Evolutionary conservation across 2,329 filamentous ascomycete species (phyloP).

Genomic region (Westerdykella aurantiaca): DNA sequence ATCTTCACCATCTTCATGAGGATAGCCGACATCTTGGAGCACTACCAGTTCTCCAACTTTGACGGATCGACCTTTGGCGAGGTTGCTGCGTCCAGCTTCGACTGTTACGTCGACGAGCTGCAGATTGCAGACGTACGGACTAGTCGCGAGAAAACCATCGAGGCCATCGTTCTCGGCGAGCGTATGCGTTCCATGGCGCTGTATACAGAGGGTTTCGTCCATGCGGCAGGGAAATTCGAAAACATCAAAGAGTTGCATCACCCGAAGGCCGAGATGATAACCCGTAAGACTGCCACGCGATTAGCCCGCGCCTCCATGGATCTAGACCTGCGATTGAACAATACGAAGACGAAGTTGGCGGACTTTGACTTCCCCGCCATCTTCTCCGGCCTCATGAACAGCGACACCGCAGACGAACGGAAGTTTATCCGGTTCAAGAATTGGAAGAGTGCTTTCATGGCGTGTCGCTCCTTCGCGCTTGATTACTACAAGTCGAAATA

Average conservation of each 20-base stretch:
- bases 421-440: constrained; percentile 75
- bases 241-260: constrained; percentile 64
- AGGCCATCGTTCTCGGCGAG: constrained; percentile 84
- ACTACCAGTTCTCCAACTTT: constrained; percentile 56
- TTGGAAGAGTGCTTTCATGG: constrained; percentile 71
- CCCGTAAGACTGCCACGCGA: constrained; percentile 65
- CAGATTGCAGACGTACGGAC: constrained; percentile 71
- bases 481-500: constrained; percentile 63
- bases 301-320: constrained; percentile 78
- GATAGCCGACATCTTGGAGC: constrained; percentile 52
- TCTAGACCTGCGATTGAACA: constrained; percentile 64
- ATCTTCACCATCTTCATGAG: constrained; percentile 58
- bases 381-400: constrained; percentile 82
- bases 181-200: constrained; percentile 73
- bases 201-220: constrained; percentile 87
- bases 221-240: constrained; percentile 79
- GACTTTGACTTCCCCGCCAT: constrained; percentile 88
- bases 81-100: constrained; percentile 58
- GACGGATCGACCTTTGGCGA: constrained; percentile 61
- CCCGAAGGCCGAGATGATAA: constrained; percentile 65
- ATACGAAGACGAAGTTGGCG: constrained; percentile 66
- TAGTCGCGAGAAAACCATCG: constrained; percentile 82
- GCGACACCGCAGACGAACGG: constrained; percentile 69
- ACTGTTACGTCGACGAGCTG: constrained; percentile 71
- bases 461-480: constrained; percentile 68